Percentiles rank a stretch among this genome's conserved stretches.
phyloP scores from a whole-genome alignment of 73 alveolate genomes.

The Symbiodinium natans region DNA sequence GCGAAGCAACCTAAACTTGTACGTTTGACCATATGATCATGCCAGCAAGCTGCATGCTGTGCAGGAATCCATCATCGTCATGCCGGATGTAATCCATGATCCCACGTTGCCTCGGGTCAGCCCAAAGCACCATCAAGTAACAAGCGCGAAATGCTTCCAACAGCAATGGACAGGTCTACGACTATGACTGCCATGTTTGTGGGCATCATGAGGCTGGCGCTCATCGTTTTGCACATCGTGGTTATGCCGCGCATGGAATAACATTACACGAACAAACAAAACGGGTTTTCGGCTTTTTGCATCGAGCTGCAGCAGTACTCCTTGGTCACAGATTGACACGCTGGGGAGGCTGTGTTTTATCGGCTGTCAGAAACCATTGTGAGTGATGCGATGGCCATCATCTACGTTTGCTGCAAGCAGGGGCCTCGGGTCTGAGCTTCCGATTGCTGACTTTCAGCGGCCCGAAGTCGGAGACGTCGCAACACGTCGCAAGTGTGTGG shows the following conservation, averaged over 20 bases:
- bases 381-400: constrained; percentile 93
- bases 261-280: too few relatives aligned
- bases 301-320: too few relatives aligned
- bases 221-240: too few relatives aligned
- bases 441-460: too few relatives aligned
- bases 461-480: too few relatives aligned
- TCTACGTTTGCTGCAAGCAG: constrained; percentile 80
- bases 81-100: constrained; percentile 83
- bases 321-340: too few relatives aligned
- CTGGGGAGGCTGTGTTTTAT: constrained; percentile 76
- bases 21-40: too few relatives aligned
- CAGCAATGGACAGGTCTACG: constrained; percentile 1
- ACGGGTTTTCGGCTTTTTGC: too few relatives aligned
- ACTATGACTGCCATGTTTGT: constrained; percentile 70
- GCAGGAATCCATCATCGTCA: constrained; percentile 88
- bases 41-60: too few relatives aligned
- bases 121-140: neutral
- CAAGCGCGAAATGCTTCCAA: neutral
- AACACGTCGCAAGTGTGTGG: too few relatives aligned
- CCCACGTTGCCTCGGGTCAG: constrained; percentile 89
- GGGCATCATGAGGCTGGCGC: constrained; percentile 44
- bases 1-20: too few relatives aligned
- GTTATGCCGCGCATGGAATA: too few relatives aligned
- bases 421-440: neutral
- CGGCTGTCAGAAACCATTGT: constrained; percentile 86